Conservation (phyloP, 2,329 filamentous ascomycete species). For the Sporothrix brasiliensis region DNA sequence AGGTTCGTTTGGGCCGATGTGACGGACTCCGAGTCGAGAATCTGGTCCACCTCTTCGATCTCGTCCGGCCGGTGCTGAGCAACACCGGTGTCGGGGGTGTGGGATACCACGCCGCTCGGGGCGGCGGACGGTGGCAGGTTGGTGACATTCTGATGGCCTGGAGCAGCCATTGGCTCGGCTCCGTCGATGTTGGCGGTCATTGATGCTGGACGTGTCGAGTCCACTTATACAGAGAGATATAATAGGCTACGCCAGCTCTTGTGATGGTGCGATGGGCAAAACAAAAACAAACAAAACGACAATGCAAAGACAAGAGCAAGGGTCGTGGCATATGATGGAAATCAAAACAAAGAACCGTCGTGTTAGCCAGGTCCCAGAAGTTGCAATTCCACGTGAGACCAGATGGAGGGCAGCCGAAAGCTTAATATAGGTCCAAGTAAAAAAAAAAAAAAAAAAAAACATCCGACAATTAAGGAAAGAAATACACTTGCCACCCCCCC, state of each 20-base stretch:
- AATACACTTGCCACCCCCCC: constrained; percentile 12
- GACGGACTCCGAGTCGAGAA: constrained; percentile 49
- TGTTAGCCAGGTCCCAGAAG: constrained; percentile 12
- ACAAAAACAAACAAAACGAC: neutral
- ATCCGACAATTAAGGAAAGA: neutral
- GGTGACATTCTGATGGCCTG: constrained; percentile 1
- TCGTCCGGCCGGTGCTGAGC: neutral
- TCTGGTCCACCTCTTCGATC: constrained; percentile 42
- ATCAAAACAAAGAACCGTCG: neutral
- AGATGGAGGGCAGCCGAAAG: neutral
- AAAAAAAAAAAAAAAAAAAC: neutral
- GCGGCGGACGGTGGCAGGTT: neutral
- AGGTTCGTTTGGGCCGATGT: constrained; percentile 51
- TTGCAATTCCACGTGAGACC: neutral
- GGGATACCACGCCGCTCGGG: neutral
- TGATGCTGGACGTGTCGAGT: neutral
- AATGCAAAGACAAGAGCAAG: neutral
- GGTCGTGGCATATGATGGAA: neutral
- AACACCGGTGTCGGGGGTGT: neutral
- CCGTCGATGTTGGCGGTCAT: constrained; percentile 24
- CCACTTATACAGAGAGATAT: constrained; percentile 4
- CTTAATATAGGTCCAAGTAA: neutral
- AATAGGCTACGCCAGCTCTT: neutral
- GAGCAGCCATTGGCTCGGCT: neutral
- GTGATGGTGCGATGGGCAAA: neutral